Conservation (phyloP, 352 stramenopile genomes). For the Pseudoperonospora humuli region DNA sequence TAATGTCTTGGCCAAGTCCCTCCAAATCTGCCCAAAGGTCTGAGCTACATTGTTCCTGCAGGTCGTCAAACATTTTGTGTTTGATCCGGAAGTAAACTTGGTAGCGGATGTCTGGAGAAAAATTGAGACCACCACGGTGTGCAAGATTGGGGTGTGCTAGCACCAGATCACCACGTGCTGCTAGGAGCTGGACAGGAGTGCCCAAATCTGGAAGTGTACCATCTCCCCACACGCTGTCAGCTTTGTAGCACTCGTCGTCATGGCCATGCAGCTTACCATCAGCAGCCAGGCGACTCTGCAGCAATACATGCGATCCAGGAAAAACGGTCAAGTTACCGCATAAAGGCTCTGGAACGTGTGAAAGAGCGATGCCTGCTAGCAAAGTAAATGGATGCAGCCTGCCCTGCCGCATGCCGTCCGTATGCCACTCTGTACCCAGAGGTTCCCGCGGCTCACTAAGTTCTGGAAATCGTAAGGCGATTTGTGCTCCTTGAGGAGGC, state of each 20-base stretch:
- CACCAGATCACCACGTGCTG: slow-evolving; percentile 52
- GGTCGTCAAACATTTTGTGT: slow-evolving; percentile 31
- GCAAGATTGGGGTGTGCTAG: slow-evolving; percentile 67
- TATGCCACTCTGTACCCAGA: slow-evolving; percentile 72
- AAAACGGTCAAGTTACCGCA: slow-evolving; percentile 75
- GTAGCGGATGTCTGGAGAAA: slow-evolving; percentile 73
- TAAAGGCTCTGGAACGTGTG: slow-evolving; percentile 49
- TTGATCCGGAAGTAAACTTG: too few relatives aligned
- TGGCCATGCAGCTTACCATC: slow-evolving; percentile 48
- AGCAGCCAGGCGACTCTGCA: slow-evolving; percentile 42
- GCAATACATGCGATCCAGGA: slow-evolving; percentile 41
- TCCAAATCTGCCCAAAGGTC: too few relatives aligned
- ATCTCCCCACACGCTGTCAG: slow-evolving; percentile 72
- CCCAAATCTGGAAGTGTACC: slow-evolving; percentile 62
- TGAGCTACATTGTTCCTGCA: slow-evolving; percentile 21
- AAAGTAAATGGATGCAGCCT: slow-evolving; percentile 63
- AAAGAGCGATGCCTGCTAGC: slow-evolving; percentile 61
- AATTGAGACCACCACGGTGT: slow-evolving; percentile 74
- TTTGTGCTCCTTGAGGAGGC: slow-evolving; percentile 48
- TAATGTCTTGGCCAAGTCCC: slow-evolving; percentile 17
- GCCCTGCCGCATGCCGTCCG: slow-evolving; percentile 73
- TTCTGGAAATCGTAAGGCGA: slow-evolving; percentile 69
- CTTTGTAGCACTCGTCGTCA: slow-evolving; percentile 50
- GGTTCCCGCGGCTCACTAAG: slow-evolving; percentile 53
- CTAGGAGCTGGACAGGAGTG: too few relatives aligned